These are phyloP conservation scores for Miscanthus lutarioriparius DNA, from an alignment of 176 grass and related monocot genomes.

Conservation along the genomic window DNA sequence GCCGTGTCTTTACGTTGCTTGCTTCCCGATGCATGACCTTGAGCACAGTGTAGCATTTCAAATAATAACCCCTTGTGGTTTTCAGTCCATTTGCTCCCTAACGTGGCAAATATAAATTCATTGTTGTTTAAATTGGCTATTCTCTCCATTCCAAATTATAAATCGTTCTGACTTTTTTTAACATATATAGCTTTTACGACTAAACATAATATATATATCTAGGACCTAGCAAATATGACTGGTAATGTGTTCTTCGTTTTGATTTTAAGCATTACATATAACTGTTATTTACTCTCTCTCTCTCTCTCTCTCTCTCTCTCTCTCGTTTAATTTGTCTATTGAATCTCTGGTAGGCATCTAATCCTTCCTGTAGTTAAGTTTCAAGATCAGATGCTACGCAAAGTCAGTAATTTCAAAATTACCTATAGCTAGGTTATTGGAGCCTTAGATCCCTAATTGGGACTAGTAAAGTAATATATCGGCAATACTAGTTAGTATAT, in stretches of 20 bases:
- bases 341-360: background rate
- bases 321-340: background rate
- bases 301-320: too few species aligned
- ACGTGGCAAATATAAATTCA: background rate
- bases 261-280: background rate
- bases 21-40: constrained; percentile 47
- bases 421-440: background rate
- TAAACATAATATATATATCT: too few species aligned
- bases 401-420: constrained; percentile 56
- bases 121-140: background rate
- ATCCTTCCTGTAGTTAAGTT: constrained; percentile 15
- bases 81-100: background rate
- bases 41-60: constrained; percentile 32
- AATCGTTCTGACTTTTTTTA: too few species aligned
- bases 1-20: constrained; percentile 49
- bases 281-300: background rate
- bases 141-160: background rate
- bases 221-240: background rate
- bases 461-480: constrained; percentile 45
- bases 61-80: constrained; percentile 8
- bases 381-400: constrained; percentile 36
- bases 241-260: background rate
- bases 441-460: constrained; percentile 42
- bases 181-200: too few species aligned
- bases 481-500: constrained; percentile 12